Evolutionary conservation across 2,329 filamentous ascomycete genomes (phyloP).

Genomic region (Pyrenochaeta sp.): DNA sequence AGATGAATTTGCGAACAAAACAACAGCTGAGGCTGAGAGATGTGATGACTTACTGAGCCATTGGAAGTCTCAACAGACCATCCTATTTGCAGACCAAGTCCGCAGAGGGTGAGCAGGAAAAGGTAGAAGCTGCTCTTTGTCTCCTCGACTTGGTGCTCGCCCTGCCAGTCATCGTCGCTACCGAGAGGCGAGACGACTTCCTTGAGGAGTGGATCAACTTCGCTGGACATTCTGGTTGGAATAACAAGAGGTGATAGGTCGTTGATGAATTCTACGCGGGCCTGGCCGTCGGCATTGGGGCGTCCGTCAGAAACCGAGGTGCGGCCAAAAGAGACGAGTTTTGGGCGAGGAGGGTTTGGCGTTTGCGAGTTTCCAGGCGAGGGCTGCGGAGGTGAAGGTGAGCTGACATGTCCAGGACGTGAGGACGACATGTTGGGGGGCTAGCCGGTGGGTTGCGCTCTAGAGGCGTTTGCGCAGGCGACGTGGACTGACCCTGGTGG

Average conservation of each 20-base stretch:
- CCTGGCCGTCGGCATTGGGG: constrained; percentile 20
- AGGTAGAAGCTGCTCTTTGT: constrained; percentile 88
- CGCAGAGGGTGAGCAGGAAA: constrained; percentile 82
- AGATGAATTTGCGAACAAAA: not conserved
- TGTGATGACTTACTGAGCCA: constrained; percentile 68
- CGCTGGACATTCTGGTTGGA: constrained; percentile 35
- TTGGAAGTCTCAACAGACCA: constrained; percentile 96
- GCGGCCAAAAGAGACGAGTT: constrained; percentile 47
- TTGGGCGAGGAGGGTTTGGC: constrained; percentile 31
- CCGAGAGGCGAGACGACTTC: constrained; percentile 40
- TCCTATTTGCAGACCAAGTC: constrained; percentile 88
- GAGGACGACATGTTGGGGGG: constrained; percentile 26
- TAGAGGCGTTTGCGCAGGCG: constrained; percentile 18
- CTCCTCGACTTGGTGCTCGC: constrained; percentile 60
- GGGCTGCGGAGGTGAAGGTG: constrained; percentile 21
- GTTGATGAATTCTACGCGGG: constrained; percentile 38
- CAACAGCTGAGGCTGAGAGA: not conserved
- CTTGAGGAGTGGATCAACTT: constrained; percentile 43
- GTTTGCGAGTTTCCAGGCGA: constrained; percentile 17
- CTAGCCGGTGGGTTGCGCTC: constrained; percentile 15
- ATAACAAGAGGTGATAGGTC: constrained; percentile 46
- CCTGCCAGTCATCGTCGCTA: constrained; percentile 52
- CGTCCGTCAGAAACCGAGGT: constrained; percentile 29
- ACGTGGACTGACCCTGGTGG: constrained; percentile 20
- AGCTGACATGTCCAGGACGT: constrained; percentile 9